phyloP scores from a whole-genome alignment of 192 early-diverging fungal genomes.

The Coemansia sp. region DNA sequence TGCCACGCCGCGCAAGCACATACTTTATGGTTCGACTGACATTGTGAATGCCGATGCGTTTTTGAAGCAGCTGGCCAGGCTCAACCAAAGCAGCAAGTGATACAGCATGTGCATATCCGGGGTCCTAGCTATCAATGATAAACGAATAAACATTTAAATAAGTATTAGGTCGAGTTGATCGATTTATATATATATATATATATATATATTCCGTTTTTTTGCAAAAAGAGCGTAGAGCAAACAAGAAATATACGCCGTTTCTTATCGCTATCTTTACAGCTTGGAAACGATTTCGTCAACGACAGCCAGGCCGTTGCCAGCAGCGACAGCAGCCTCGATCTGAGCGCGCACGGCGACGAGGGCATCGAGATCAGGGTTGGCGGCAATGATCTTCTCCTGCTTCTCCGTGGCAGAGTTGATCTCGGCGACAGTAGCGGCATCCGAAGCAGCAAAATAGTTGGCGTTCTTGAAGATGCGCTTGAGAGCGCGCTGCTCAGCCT shows the following conservation, averaged over 20 bases:
- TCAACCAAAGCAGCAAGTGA: constrained; percentile 46
- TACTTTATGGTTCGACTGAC: constrained; percentile 93
- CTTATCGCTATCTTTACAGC: constrained; percentile 27
- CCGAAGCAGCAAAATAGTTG: constrained; percentile 72
- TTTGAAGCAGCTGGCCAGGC: constrained; percentile 69
- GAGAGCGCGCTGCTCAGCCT: constrained; percentile 90
- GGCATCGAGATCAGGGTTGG: constrained; percentile 58
- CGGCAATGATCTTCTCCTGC: constrained; percentile 73
- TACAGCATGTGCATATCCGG: no score
- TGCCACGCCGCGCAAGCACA: constrained; percentile 64
- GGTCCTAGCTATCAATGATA: no score
- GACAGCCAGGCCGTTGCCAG: constrained; percentile 59
- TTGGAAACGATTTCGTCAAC: constrained; percentile 53
- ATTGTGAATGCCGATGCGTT: constrained; percentile 78
- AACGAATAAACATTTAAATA: no score
- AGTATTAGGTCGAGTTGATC: no score
- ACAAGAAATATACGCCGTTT: not conserved
- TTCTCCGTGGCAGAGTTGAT: constrained; percentile 69
- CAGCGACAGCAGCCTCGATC: constrained; percentile 63
- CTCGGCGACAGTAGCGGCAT: constrained; percentile 53
- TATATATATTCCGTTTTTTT: no score
- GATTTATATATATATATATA: no score
- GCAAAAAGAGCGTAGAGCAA: not conserved
- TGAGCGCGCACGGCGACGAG: constrained; percentile 57
- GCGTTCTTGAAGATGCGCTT: constrained; percentile 71